Evolutionary conservation across 768 basidiomycete genomes (phyloP).

Genomic region (Agaricus blazei): DNA sequence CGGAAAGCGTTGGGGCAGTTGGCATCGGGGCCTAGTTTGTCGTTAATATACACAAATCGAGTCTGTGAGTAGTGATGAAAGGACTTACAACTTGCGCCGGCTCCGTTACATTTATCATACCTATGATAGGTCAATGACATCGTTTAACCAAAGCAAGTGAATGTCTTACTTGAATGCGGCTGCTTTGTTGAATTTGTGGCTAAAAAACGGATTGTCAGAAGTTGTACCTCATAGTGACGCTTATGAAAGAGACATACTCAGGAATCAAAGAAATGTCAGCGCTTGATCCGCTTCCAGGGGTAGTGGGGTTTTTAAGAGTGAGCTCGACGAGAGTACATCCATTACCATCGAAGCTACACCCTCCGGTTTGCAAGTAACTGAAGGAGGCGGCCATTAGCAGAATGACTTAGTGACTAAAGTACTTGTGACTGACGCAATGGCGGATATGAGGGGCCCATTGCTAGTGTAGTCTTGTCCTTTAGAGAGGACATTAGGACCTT

Average conservation of each 20-base stretch:
- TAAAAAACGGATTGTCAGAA: slow-evolving; percentile 12
- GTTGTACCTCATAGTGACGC: background rate
- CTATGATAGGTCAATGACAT: slow-evolving; percentile 14
- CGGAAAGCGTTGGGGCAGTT: slow-evolving; percentile 34
- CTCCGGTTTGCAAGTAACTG: slow-evolving; percentile 13
- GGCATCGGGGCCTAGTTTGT: slow-evolving; percentile 25
- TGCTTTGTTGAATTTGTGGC: slow-evolving; percentile 34
- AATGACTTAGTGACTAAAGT: background rate
- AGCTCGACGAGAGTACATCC: slow-evolving; percentile 32
- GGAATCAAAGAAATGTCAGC: slow-evolving; percentile 26
- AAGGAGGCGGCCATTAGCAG: background rate
- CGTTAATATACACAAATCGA: background rate
- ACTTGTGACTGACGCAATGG: slow-evolving; percentile 26
- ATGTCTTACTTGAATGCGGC: slow-evolving; percentile 31
- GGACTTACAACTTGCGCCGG: slow-evolving; percentile 36
- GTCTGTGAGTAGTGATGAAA: background rate
- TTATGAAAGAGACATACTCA: slow-evolving; percentile 24
- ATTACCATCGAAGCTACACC: slow-evolving; percentile 34
- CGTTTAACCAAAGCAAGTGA: background rate
- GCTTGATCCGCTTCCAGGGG: slow-evolving; percentile 14
- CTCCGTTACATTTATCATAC: slow-evolving; percentile 38
- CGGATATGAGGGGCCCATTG: slow-evolving; percentile 23
- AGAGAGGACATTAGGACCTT: slow-evolving; percentile 23
- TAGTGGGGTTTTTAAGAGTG: slow-evolving; percentile 23
- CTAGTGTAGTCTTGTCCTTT: slow-evolving; percentile 22